Base-by-base conservation (phyloP, 257 asterid genomes). In the Scutellaria minor region DNA sequence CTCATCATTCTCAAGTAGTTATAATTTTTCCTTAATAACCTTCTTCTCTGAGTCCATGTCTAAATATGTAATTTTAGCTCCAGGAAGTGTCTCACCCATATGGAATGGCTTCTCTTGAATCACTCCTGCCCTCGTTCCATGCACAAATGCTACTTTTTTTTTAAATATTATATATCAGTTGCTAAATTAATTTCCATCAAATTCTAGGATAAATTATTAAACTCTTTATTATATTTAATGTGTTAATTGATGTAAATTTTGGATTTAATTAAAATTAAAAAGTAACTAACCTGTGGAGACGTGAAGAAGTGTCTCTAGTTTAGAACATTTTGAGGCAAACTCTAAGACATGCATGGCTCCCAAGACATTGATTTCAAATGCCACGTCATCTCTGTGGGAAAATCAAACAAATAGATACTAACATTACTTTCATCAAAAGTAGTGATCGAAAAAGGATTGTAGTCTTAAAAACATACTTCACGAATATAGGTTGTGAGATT, bases 211-310 rank as follows among this genome's bases (percentile, higher is more conserved):
- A 12, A 41, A 40, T 40, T 69, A 42, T 42, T 42, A 6, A 42
- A 9, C 47, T 42, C 10, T 42, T 42, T 42, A 31, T 31, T 3
- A 31, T 31, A 4, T 2, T 31, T 31, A 2, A 31, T 31, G 37
- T 31, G 3, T 31, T 44, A 10, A 8, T 44, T 10, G 48, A 7
- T 44, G 2, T 31, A 31, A 31, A 55, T 0, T 6, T 31, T 12
- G 10, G 11, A 11, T 31, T 10, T 1, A 35, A 37, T 6, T 11
- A 5, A 60, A 60, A 35, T 6, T 1, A 10, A 35, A 5, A 2
- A 39, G 6, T 6, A 15, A 14, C 7, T 40, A 40, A 42, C 96
- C 91, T 0, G 96, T 85, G 70, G 96, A 89, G 9, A 89, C 83
- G 53, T 84, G 89, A 60, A 83, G 83, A 69, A 89, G 71, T 60